phyloP scores from a whole-genome alignment of 2,329 filamentous ascomycete species.

The Periconia sp. region DNA sequence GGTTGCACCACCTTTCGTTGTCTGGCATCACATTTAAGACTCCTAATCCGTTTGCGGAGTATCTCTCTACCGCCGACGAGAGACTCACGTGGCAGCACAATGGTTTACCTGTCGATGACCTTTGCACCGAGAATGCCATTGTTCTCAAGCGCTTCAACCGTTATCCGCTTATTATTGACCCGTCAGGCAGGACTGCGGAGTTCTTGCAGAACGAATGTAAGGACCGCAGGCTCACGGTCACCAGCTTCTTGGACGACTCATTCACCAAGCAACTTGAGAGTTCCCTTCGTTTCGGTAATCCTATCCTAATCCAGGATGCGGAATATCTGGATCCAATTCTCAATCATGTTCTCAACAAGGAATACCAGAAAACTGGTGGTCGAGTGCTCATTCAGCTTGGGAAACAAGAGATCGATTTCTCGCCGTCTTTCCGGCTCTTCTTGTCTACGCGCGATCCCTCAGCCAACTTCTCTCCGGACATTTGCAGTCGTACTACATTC shows the following conservation, averaged over 20 bases:
- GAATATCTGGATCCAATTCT: slow-evolving; percentile 96
- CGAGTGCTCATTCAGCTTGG: slow-evolving; percentile 98
- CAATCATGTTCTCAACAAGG: slow-evolving; percentile 98
- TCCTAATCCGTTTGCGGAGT: slow-evolving; percentile 94
- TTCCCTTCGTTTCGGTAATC: slow-evolving; percentile 95
- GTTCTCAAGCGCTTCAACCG: slow-evolving; percentile 97
- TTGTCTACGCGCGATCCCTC: slow-evolving; percentile 95
- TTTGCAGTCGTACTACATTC: slow-evolving; percentile 97
- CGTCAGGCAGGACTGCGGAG: slow-evolving; percentile 91
- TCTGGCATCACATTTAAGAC: slow-evolving; percentile 95
- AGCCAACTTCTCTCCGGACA: slow-evolving; percentile 91
- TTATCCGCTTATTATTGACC: slow-evolving; percentile 97
- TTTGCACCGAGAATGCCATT: slow-evolving; percentile 98
- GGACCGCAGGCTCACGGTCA: slow-evolving; percentile 90
- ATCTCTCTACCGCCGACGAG: slow-evolving; percentile 95
- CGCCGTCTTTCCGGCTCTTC: slow-evolving; percentile 93
- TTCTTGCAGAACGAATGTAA: slow-evolving; percentile 95
- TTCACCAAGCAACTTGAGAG: slow-evolving; percentile 99
- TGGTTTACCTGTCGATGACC: slow-evolving; percentile 89
- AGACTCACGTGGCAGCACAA: slow-evolving; percentile 94
- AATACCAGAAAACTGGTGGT: slow-evolving; percentile 97
- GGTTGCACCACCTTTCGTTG: slow-evolving; percentile 88
- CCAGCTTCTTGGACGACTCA: slow-evolving; percentile 96
- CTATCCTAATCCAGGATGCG: slow-evolving; percentile 97
- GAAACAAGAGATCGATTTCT: slow-evolving; percentile 99